Base-by-base conservation (phyloP, 1,284 basidiomycete genomes). In the Wolfiporia cocos region DNA sequence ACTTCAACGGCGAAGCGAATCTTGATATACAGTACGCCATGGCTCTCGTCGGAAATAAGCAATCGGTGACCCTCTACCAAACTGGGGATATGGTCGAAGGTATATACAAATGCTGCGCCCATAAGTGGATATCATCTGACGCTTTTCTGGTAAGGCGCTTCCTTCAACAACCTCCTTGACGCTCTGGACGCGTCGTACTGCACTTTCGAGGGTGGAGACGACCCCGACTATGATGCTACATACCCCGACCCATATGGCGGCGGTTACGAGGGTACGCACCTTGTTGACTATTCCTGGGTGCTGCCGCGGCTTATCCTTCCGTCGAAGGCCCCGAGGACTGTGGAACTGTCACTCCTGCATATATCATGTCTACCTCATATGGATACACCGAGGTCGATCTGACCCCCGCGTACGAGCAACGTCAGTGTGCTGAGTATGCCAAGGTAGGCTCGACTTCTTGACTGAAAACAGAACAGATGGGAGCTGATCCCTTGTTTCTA, bases 381-480 rank as follows among this genome's bases (percentile, higher is more conserved):
- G 61, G 59, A 31, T 69, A 65, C 46, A 64, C 70, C 36, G 76
- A 78, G 54, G 63, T 63, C 2, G 64, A 66, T 24, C 58, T 73
- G 11, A 68, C 70, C 0, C 44, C 62, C 2, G 54, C 55, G 15
- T 78, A 72, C 54, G 66, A 72, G 12, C 56, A 62, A 34, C 59
- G 76, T 24, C 78, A 79, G 53, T 81, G 78, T 49, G 54, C 55
- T n/a, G 78, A 81, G 49, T 81, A 81, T 50, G 78, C 56, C 36
- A 66, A 50, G 42, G 48, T 48, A n/a, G 22, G 46, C 22, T 34
- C 15, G 33, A 11, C 30, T 34, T 32, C 33, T 23, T 30, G 23
- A 26, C 11, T 18, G 15, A 5, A 18, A n/a, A 7, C 4, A n/a
- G 30, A 7, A 28, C 41, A 3, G 7, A 28, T 22, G 9, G 9